Evolutionary conservation across 106 monocot species (phyloP), one percentile per base, ranked within the genome.

Genomic region (Agapanthus africanus): DNA sequence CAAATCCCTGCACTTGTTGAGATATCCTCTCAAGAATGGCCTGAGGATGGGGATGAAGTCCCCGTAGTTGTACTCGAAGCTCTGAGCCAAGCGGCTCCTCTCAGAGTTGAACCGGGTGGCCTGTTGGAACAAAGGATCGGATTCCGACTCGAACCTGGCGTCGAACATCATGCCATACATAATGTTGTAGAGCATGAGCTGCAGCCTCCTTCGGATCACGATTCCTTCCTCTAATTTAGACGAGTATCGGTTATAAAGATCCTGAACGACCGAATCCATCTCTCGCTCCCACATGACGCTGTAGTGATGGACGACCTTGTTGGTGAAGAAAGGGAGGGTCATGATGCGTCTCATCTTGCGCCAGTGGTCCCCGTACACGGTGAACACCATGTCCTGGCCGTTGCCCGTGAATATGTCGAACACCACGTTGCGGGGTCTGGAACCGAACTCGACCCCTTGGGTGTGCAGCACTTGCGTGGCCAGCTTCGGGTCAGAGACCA

Each of bases 311-410:
- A 91, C 87, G 4, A 91, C 90, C 72, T 84, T 82, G 79, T 81
- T 81, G 59, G 90, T 91, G 77, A 91, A 91, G 81, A 91, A 91
- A 22, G 90, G 90, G 28, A 91, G 74, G 21, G 90, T 91, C 90
- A 91, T 91, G 73, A 91, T 81, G 18, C 90, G 78, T 0, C 90
- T 78, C 90, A 91, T 91, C 76, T 81, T 81, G 33, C 90, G 73
- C 90, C 90, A 90, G 76, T 90, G 90, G 40, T 90, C 90, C 23
- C 90, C 90, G 74, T 90, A 90, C 37, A 80, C 81, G 63, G 90
- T 90, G 90, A 90, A 90, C 66, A 90, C 90, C 90, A 90, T 86
- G 79, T 90, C 90, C 71, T 83, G 77, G 11, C 90, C 90, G 19
- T 90, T 77, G 34, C 79, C 90, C 4, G 83, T 90, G 81, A 86